A percentile compares a stretch with the other conserved stretches of the same genome.
Evolutionary conservation across 768 basidiomycete genomes (phyloP).

Genomic region (Candolleomyces aberdarensis): DNA sequence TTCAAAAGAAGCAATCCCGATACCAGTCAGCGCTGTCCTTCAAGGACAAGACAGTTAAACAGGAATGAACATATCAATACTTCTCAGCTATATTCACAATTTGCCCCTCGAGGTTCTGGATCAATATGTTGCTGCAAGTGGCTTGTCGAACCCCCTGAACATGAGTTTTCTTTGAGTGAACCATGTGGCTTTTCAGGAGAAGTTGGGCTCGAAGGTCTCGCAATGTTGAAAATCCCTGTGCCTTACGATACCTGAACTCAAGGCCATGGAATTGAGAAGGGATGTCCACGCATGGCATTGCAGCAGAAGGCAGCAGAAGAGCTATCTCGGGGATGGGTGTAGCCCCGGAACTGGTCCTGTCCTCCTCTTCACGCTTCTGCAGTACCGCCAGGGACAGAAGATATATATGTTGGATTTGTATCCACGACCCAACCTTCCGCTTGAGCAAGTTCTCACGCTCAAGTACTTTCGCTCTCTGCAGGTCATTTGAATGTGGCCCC

Average conservation of each 20-base stretch:
- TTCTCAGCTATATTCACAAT: constrained; percentile 11
- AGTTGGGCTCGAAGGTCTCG: constrained; percentile 25
- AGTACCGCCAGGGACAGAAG: no score
- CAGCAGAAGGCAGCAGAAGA: constrained; percentile 19
- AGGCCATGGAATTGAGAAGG: constrained; percentile 10
- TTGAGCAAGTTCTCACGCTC: no score
- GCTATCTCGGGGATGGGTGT: constrained; percentile 3
- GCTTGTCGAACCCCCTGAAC: constrained; percentile 21
- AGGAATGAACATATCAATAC: constrained; percentile 11
- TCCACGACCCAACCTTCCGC: no score
- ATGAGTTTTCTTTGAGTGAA: constrained; percentile 21
- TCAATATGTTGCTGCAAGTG: constrained; percentile 17
- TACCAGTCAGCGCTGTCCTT: constrained; percentile 1
- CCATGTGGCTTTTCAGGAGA: constrained; percentile 24
- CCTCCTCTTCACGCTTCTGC: no score
- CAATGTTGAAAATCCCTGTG: constrained; percentile 25
- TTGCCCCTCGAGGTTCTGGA: constrained; percentile 13
- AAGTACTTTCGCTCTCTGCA: no score
- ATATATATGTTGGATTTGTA: no score
- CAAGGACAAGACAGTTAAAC: constrained; percentile 3
- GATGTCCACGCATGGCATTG: neutral
- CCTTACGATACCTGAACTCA: constrained; percentile 26
- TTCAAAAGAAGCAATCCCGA: no score
- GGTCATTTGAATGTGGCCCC: no score
- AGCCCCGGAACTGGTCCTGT: no score